Base-by-base conservation (phyloP, 768 basidiomycete species). In the Cyclocybe aegerita region DNA sequence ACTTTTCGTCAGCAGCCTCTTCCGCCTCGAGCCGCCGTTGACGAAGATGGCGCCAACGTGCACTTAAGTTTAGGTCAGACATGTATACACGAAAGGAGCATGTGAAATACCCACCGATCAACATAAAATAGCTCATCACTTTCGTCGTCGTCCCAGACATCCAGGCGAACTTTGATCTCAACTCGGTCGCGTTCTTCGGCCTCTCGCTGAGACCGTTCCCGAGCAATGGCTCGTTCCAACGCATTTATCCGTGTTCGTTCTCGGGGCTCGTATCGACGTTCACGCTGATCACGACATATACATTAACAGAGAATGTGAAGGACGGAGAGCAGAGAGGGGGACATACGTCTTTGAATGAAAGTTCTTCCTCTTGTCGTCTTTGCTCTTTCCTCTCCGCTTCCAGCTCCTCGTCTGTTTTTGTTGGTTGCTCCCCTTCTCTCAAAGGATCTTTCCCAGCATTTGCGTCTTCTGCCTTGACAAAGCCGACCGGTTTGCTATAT, bases 41-140 rank as follows among this genome's bases (percentile, higher is more conserved):
- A 40, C 97, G 83, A 34, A 86, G 69, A 34, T 83, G 75, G 12
- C 96, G 85, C 97, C 97, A 99, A 30, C 92, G 87, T 7, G 77
- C 65, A n/a, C 93, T 93, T 51, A 33, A 29, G 30, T n/a, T 16
- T n/a, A n/a, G 4, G 39, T 38, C 40, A 42, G 11, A 17, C 39
- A 17, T 9, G 40, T 12, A 9, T 37, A 44, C 23, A 0, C 12
- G 17, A 49, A 8, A n/a, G n/a, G n/a, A n/a, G n/a, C n/a, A 33
- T 46, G 17, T 29, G 2, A 42, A 42, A 46, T 2, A 49, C 85
- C 43, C 55, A 92, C 91, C 94, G 82, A 64, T 98, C 97, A 39
- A 88, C 79, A 61, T 95, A 96, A 72, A 95, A 99, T 30, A 84
- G 63, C 59, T 99, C 97, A 56, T 95, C 88, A 48, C 93, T 95